Evolutionary conservation across 352 stramenopile species (phyloP), one percentile per base, ranked within the genome.

Genomic region (Pythium aquatile): DNA sequence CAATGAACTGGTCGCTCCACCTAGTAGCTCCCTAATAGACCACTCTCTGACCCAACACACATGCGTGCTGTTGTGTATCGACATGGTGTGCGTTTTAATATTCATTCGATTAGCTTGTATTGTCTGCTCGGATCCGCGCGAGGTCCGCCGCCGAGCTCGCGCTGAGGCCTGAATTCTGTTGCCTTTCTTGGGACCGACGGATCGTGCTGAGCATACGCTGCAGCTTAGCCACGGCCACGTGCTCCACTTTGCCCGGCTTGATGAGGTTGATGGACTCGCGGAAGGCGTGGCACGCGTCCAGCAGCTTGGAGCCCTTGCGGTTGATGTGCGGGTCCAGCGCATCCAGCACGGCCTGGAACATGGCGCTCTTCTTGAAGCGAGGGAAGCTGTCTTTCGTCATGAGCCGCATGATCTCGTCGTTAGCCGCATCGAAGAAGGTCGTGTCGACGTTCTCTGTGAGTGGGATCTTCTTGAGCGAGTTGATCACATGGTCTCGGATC

Each of bases 331-430:
- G 80, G 30, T 91, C 80, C 33, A 93, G 69, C 6, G 70, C 73
- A 32, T 91, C 75, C 14, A 93, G 65, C 8, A 92, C 69, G 32
- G 65, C 80, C 62, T 88, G 75, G 69, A 93, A 92, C 29, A 79
- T 58, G 1, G 73, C 60, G 59, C 78, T 88, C 63, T 88, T 90
- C 63, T 93, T 91, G 72, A 92, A 93, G 8, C 81, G 81, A 10
- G 79, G 81, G 54, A 93, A 92, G 35, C 79, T 90, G 69, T 93
- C 83, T 59, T 91, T 90, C 33, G 70, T 85, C 81, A 92, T 90
- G 28, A 92, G 67, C n/a, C 70, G 71, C 79, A 87, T 90, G 68
- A 93, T 93, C 72, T 93, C 82, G 35, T 90, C 74, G 49, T 73
- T 83, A 3, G 84, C 76, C 0, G 72, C 60, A 44, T 90, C 77